These are phyloP conservation scores for Dactylellina haptotyla DNA, from an alignment of 2,329 filamentous ascomycete species.

Conservation along the genomic window DNA sequence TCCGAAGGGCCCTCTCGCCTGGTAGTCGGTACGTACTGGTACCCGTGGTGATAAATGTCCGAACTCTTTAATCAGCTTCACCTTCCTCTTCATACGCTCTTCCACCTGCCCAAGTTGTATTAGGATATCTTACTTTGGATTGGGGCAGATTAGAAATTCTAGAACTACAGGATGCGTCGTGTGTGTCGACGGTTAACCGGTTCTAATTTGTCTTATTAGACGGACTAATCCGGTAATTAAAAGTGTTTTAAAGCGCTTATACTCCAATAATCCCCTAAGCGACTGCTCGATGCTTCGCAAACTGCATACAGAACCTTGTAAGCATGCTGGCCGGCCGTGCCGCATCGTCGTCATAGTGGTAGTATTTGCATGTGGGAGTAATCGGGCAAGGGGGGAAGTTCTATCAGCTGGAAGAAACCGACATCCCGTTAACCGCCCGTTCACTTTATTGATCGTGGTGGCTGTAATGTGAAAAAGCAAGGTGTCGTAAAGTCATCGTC, in stretches of 20 bases:
- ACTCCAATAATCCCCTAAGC: not conserved
- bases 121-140: constrained; percentile 23
- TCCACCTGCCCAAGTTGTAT: constrained; percentile 39
- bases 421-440: not conserved
- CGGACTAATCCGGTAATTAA: constrained; percentile 12
- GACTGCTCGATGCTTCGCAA: not conserved
- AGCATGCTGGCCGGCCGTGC: not conserved
- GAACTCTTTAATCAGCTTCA: not conserved
- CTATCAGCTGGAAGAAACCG: not conserved
- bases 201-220: not conserved
- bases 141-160: constrained; percentile 11
- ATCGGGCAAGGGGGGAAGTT: not conserved
- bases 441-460: not conserved
- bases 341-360: not conserved
- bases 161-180: constrained; percentile 2
- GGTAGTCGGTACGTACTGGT: constrained; percentile 26
- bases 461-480: not conserved
- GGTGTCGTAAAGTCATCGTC: not conserved
- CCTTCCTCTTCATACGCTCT: constrained; percentile 19
- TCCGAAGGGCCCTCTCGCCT: constrained; percentile 20
- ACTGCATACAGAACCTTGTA: not conserved
- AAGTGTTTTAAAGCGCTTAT: not conserved
- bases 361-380: constrained; percentile 2
- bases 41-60: constrained; percentile 15
- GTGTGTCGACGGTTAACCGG: not conserved